phyloP scores from a whole-genome alignment of 495 filamentous ascomycete genomes.

The Aspergillus taichungensis region DNA sequence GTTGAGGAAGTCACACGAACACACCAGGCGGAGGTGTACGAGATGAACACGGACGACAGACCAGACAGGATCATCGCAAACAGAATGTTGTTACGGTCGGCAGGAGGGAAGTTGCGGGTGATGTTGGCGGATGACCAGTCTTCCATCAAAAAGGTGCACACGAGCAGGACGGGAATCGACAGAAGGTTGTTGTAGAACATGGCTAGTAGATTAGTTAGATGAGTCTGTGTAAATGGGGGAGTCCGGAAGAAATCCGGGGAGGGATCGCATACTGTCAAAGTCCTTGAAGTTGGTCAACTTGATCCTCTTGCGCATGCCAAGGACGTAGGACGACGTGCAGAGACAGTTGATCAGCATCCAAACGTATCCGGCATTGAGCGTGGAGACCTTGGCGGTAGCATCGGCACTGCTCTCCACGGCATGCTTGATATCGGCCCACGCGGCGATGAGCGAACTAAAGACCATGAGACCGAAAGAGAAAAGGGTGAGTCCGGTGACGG shows the following conservation, averaged over 20 bases:
- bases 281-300: constrained; percentile 99
- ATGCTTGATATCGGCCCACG: constrained; percentile 95
- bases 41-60: constrained; percentile 92
- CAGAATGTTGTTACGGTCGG: constrained; percentile 63
- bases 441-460: constrained; percentile 84
- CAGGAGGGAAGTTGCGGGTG: constrained; percentile 74
- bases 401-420: constrained; percentile 55
- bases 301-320: constrained; percentile 96
- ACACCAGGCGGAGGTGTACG: constrained; percentile 97
- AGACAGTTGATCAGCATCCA: constrained; percentile 99
- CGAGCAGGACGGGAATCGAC: constrained; percentile 83
- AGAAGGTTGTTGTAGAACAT: constrained; percentile 99
- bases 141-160: constrained; percentile 75
- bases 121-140: constrained; percentile 89
- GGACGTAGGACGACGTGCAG: constrained; percentile 82
- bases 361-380: constrained; percentile 89
- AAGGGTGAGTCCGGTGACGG: constrained; percentile 76
- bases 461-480: constrained; percentile 99
- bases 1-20: constrained; percentile 94
- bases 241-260: neutral
- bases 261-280: constrained; percentile 76
- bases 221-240: neutral
- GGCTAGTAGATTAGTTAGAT: constrained; percentile 47
- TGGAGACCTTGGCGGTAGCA: constrained; percentile 68
- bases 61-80: constrained; percentile 92